phyloP scores from a whole-genome alignment of 306 rosid species.

The Luffa aegyptiaca region DNA sequence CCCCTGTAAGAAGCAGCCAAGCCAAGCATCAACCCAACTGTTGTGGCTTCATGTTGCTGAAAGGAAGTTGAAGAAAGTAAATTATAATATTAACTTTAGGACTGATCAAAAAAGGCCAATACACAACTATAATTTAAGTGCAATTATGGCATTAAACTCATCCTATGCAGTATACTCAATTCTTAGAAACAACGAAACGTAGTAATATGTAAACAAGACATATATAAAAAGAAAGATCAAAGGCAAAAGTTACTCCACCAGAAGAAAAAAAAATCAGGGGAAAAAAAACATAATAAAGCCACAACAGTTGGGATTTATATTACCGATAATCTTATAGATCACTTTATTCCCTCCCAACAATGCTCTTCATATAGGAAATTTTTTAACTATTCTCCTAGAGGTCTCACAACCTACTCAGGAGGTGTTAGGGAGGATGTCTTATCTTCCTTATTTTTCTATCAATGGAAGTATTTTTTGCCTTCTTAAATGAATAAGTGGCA shows the following conservation, averaged over 20 bases:
- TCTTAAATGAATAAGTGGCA: not conserved
- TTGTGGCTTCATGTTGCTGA: constrained; percentile 94
- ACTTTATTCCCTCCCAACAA: not conserved
- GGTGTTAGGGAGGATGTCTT: not conserved
- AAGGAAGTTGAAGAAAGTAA: constrained; percentile 19
- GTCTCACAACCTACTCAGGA: not conserved
- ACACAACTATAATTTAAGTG: not conserved
- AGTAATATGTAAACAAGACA: not conserved
- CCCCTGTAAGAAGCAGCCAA: constrained; percentile 93
- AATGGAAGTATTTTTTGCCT: not conserved
- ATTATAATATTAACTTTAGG: not conserved
- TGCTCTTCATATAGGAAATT: not conserved
- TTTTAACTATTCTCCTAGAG: not conserved
- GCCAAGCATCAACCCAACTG: constrained; percentile 92
- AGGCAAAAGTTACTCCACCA: not conserved
- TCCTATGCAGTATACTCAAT: not conserved
- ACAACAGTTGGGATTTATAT: not conserved
- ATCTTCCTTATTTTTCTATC: not conserved
- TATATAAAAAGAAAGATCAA: not conserved
- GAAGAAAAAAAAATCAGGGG: not conserved
- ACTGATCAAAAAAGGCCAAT: not conserved
- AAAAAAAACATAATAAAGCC: not conserved
- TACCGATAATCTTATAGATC: not conserved
- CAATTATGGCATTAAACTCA: not conserved
- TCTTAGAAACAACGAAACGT: not conserved